Conservation (phyloP, 176 grass and related monocot genomes). For the Thinopyrum elongatum region DNA sequence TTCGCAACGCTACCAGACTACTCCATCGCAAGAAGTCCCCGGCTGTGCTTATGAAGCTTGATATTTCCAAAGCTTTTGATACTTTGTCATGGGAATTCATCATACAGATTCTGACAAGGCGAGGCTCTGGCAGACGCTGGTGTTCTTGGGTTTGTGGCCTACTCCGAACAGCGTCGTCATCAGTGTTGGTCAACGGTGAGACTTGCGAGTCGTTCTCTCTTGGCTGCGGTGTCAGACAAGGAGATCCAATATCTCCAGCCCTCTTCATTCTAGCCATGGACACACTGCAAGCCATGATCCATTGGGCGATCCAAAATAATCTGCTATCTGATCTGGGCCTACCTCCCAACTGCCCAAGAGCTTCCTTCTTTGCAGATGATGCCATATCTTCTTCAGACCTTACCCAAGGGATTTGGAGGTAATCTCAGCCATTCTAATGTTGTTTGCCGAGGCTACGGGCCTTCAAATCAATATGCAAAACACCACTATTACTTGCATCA, state of each 20-base stretch:
- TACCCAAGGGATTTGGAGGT: neutral
- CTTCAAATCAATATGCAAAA: neutral
- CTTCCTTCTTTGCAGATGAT: no score
- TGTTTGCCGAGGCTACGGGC: neutral
- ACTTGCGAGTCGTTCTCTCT: no score
- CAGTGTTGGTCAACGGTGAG: neutral
- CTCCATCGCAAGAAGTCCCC: no score
- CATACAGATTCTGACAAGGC: neutral
- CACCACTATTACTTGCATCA: neutral
- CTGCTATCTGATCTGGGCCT: neutral
- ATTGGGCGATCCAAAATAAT: neutral
- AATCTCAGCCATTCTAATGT: neutral
- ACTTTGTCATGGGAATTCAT: neutral
- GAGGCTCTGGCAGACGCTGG: neutral
- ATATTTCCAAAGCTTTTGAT: neutral
- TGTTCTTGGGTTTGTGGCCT: neutral
- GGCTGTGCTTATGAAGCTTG: neutral
- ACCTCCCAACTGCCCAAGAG: no score
- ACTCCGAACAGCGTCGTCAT: neutral
- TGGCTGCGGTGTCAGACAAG: no score
- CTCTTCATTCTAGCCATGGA: no score
- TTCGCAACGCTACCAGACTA: no score
- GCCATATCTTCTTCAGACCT: no score
- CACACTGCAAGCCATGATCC: neutral
- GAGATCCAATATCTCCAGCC: no score